A percentile compares a stretch with the other conserved stretches of the same genome.
Conservation (phyloP, 345 rosid genomes). For the Mangifera indica region DNA sequence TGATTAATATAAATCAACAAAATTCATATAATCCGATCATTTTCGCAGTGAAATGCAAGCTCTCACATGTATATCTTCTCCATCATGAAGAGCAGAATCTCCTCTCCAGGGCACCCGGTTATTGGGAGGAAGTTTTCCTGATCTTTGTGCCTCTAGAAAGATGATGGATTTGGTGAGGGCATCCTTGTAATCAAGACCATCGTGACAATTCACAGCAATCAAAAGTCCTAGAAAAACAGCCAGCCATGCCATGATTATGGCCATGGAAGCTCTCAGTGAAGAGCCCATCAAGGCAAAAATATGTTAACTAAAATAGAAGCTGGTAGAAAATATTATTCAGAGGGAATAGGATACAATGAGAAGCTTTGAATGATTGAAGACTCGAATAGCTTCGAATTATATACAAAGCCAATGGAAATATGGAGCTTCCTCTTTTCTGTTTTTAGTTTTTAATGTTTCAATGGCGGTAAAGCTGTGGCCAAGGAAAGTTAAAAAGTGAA, state of each 20-base stretch:
- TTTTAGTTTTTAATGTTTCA: too few relatives aligned
- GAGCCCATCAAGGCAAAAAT: conserved; percentile 19
- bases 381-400: too few relatives aligned
- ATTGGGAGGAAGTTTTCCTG: conserved; percentile 74
- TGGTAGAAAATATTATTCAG: too few relatives aligned
- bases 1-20: too few relatives aligned
- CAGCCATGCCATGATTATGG: conserved; percentile 36
- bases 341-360: too few relatives aligned
- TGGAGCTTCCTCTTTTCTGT: too few relatives aligned
- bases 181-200: conserved; percentile 54
- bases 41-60: neutral
- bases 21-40: too few relatives aligned
- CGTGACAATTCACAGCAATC: conserved; percentile 30
- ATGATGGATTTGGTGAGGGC: conserved; percentile 71
- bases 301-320: neutral
- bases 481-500: too few relatives aligned
- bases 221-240: conserved; percentile 38
- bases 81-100: conserved; percentile 82
- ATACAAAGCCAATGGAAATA: too few relatives aligned
- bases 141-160: conserved; percentile 89
- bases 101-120: conserved; percentile 81
- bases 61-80: conserved; percentile 48
- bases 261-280: conserved; percentile 19
- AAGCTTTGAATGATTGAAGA: too few relatives aligned
- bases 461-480: too few relatives aligned